Conservation (phyloP, 257 asterid species). For the Rhazya stricta region DNA sequence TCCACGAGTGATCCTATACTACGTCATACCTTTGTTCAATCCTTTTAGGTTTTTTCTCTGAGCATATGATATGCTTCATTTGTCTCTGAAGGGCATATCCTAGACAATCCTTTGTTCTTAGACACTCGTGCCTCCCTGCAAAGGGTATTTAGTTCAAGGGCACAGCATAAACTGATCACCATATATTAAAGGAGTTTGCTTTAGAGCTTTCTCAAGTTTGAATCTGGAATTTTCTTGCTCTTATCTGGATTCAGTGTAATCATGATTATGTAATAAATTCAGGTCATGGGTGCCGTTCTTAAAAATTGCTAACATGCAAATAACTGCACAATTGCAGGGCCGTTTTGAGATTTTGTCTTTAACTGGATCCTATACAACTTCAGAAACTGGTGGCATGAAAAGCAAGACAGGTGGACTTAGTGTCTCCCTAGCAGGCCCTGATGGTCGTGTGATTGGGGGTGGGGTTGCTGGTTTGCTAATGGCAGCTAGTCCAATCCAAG, state of each 20-base stretch:
- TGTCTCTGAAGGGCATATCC: too few relatives aligned
- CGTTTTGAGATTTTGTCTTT: conserved; percentile 83
- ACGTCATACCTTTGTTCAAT: too few relatives aligned
- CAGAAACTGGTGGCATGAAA: conserved; percentile 62
- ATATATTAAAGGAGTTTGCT: neutral
- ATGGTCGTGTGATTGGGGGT: conserved; percentile 96
- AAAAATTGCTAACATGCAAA: neutral
- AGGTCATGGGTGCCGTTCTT: neutral
- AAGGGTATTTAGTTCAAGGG: neutral
- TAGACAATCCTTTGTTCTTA: neutral
- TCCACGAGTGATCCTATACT: too few relatives aligned
- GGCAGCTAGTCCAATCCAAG: conserved; percentile 95
- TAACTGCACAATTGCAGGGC: conserved; percentile 57
- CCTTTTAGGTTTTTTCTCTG: neutral
- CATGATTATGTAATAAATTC: neutral
- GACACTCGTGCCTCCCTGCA: neutral
- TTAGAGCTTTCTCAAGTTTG: neutral
- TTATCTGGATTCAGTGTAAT: neutral
- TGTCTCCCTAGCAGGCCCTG: conserved; percentile 81
- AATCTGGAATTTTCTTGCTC: neutral
- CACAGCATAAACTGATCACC: neutral
- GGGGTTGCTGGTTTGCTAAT: conserved; percentile 74
- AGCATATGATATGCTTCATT: too few relatives aligned
- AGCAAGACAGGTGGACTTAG: conserved; percentile 80
- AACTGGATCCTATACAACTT: conserved; percentile 66